Evolutionary conservation across 176 grass and related monocot genomes (phyloP).

Genomic region (Phragmites australis): DNA sequence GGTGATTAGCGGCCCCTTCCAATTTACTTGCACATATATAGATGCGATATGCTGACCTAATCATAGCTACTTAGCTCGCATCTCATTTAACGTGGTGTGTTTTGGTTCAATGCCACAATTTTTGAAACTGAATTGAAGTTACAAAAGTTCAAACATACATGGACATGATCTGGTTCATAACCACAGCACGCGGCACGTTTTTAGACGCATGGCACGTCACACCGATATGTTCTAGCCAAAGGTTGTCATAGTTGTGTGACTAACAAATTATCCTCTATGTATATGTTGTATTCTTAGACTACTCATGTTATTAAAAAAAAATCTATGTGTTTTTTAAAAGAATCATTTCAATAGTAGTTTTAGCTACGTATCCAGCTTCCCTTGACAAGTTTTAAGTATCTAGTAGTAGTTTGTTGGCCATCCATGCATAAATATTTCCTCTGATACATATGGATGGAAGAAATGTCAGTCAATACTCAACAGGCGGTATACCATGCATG

Average conservation of each 20-base stretch:
- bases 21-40: slow-evolving; percentile 1
- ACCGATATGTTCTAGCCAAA: too few species aligned
- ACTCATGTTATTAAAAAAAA: too few species aligned
- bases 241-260: too few species aligned
- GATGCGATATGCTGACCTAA: background rate
- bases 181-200: too few species aligned
- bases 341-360: background rate
- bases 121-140: background rate
- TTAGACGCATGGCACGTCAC: too few species aligned
- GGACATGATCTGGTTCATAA: too few species aligned
- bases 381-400: background rate
- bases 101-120: background rate
- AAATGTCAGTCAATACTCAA: too few species aligned
- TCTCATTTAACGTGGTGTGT: background rate
- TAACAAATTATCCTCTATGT: too few species aligned
- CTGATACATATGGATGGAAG: background rate
- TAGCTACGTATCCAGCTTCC: background rate
- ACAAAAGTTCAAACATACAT: background rate
- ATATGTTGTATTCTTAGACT: too few species aligned
- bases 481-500: too few species aligned
- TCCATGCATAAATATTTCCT: background rate
- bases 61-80: slow-evolving; percentile 2
- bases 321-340: background rate
- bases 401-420: background rate
- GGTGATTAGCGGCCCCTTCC: background rate